phyloP scores from a whole-genome alignment of 306 rosid species.

The Cicer chorassanicum region DNA sequence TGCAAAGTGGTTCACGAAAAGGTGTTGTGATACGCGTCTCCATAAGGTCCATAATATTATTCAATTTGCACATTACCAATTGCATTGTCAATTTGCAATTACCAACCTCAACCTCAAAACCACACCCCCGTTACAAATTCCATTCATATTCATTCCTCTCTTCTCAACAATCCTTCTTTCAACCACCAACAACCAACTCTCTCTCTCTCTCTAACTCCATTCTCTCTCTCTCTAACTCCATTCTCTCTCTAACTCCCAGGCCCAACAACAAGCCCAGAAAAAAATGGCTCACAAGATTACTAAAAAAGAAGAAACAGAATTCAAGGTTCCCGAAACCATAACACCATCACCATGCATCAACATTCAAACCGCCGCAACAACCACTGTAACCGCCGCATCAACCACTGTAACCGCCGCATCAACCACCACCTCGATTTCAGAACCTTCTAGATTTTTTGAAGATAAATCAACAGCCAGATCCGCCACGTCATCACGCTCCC shows the following conservation, averaged over 20 bases:
- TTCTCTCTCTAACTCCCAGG: too few relatives aligned
- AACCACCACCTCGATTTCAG: neutral
- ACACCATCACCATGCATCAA: constrained; percentile 59
- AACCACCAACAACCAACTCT: constrained; percentile 5
- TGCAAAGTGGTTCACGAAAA: constrained; percentile 33
- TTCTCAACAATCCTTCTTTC: constrained; percentile 46
- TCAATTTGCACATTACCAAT: constrained; percentile 11
- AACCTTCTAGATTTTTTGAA: constrained; percentile 49
- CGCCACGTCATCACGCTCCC: constrained; percentile 49
- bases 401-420: constrained; percentile 15
- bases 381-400: constrained; percentile 25
- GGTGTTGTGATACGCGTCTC: constrained; percentile 79
- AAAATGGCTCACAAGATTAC: constrained; percentile 75
- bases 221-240: too few relatives aligned
- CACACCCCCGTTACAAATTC: neutral
- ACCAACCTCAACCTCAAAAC: constrained; percentile 49
- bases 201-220: too few relatives aligned
- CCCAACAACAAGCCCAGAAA: too few relatives aligned
- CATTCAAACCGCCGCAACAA: constrained; percentile 22
- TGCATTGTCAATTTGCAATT: constrained; percentile 31
- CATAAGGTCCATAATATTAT: constrained; percentile 65
- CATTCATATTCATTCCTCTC: neutral
- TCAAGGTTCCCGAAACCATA: constrained; percentile 78
- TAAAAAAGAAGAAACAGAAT: constrained; percentile 83
- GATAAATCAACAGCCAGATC: constrained; percentile 56